These are phyloP conservation scores for Arabis alpina DNA, from an alignment of 345 rosid species.

Conservation along the genomic window DNA sequence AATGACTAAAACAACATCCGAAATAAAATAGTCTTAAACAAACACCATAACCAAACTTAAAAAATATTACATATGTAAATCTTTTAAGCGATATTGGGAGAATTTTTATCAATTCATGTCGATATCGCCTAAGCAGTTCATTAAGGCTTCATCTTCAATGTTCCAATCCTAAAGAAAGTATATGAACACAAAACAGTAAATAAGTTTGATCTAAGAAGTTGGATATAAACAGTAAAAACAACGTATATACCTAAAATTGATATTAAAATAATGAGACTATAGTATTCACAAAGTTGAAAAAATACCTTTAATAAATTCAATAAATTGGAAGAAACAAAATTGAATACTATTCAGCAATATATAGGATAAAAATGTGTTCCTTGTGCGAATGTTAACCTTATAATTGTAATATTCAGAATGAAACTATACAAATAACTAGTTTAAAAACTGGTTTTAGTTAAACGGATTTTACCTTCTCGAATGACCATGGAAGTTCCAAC, in stretches of 20 bases:
- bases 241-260: background rate
- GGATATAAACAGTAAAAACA: background rate
- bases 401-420: background rate
- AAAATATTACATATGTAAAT: background rate
- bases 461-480: conserved; percentile 10
- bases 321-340: background rate
- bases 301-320: background rate
- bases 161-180: conserved; percentile 17
- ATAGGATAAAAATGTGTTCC: background rate
- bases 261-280: background rate
- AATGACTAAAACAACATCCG: conserved; percentile 8
- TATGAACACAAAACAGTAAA: conserved; percentile 12
- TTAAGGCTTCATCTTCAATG: background rate
- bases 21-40: background rate
- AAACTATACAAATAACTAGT: background rate
- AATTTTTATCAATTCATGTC: background rate
- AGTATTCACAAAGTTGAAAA: background rate
- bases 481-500: background rate
- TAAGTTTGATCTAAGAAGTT: conserved; percentile 2
- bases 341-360: background rate
- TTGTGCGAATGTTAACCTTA: background rate
- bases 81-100: background rate
- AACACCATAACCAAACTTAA: conserved; percentile 15
- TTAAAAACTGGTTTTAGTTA: background rate
- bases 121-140: background rate